Percentiles rank a stretch among this genome's conserved stretches.
Conservation (phyloP, 1,284 basidiomycete genomes). For the Fomitopsis palustris region DNA sequence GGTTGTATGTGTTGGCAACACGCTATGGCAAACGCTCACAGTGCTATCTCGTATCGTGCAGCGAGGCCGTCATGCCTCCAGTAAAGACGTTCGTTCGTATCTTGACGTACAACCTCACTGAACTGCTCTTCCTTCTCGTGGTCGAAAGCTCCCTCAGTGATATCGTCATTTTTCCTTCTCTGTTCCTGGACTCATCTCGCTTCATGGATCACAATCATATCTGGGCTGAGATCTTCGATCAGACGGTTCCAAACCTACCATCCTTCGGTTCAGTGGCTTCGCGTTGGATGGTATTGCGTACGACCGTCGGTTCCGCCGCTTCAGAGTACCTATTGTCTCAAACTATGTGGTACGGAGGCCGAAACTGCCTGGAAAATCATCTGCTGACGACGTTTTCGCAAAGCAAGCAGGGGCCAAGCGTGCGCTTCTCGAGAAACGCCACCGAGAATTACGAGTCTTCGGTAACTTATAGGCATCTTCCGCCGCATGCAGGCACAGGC, state of each 20-base stretch:
- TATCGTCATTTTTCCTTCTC: not conserved
- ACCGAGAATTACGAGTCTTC: too few species aligned
- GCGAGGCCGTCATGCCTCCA: not conserved
- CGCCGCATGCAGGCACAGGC: not conserved
- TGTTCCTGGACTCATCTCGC: not conserved
- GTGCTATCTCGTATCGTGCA: not conserved
- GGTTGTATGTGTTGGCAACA: too few species aligned
- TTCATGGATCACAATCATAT: too few species aligned
- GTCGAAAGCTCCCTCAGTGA: not conserved
- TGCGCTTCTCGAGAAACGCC: too few species aligned
- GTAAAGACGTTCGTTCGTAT: not conserved
- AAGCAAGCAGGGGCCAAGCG: too few species aligned
- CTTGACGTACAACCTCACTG: not conserved
- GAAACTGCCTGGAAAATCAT: too few species aligned
- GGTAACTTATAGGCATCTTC: too few species aligned
- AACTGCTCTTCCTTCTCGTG: not conserved
- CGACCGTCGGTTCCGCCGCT: not conserved
- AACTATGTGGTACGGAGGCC: too few species aligned
- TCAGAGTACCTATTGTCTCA: too few species aligned
- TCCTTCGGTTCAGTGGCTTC: not conserved
- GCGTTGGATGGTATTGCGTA: not conserved
- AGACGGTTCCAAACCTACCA: not conserved
- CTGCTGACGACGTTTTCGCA: too few species aligned
- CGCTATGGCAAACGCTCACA: too few species aligned
- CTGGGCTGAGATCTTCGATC: not conserved